A percentile compares a stretch with the other conserved stretches of the same genome.
These are phyloP conservation scores for Rhododendron vialii DNA, from an alignment of 148 eudicot species.

Conservation along the genomic window DNA sequence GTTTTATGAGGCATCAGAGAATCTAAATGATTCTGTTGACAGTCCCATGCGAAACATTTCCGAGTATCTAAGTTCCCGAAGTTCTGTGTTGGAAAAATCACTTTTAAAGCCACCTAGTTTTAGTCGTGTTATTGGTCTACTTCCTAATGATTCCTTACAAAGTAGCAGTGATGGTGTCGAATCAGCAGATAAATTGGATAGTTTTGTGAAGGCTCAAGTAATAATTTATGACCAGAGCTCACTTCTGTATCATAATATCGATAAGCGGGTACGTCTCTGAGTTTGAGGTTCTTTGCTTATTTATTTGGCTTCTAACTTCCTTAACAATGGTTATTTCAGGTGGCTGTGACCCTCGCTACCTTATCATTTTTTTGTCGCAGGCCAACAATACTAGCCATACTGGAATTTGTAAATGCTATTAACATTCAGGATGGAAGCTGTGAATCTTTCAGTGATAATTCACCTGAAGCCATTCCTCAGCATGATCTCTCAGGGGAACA, in stretches of 20 bases:
- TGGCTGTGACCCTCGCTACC: slow-evolving; percentile 86
- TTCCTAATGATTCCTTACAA: slow-evolving; percentile 49
- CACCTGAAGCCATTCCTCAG: slow-evolving; percentile 43
- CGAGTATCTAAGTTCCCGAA: slow-evolving; percentile 25
- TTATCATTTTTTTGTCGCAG: slow-evolving; percentile 90
- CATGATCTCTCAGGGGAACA: slow-evolving; percentile 44
- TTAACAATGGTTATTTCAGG: slow-evolving; percentile 41
- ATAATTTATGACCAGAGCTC: slow-evolving; percentile 77
- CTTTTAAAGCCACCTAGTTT: slow-evolving; percentile 61
- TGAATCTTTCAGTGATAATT: slow-evolving; percentile 52
- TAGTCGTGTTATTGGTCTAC: slow-evolving; percentile 54
- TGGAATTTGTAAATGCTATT: slow-evolving; percentile 76
- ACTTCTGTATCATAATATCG: slow-evolving; percentile 55
- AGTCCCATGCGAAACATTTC: slow-evolving; percentile 29
- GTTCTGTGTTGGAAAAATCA: slow-evolving; percentile 32
- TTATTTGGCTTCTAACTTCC: slow-evolving; percentile 7
- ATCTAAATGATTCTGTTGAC: slow-evolving; percentile 54
- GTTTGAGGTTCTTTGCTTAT: slow-evolving; percentile 9
- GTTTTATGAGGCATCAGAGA: slow-evolving; percentile 85
- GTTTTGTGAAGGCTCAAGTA: slow-evolving; percentile 95
- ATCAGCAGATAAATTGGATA: slow-evolving; percentile 52
- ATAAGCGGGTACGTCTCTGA: slow-evolving; percentile 55
- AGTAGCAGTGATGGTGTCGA: slow-evolving; percentile 31
- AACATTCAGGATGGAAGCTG: slow-evolving; percentile 47
- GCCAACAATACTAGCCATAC: slow-evolving; percentile 74